These are phyloP conservation scores for Phytophthora hibernalis DNA, from an alignment of 352 stramenopile genomes.

Conservation along the genomic window DNA sequence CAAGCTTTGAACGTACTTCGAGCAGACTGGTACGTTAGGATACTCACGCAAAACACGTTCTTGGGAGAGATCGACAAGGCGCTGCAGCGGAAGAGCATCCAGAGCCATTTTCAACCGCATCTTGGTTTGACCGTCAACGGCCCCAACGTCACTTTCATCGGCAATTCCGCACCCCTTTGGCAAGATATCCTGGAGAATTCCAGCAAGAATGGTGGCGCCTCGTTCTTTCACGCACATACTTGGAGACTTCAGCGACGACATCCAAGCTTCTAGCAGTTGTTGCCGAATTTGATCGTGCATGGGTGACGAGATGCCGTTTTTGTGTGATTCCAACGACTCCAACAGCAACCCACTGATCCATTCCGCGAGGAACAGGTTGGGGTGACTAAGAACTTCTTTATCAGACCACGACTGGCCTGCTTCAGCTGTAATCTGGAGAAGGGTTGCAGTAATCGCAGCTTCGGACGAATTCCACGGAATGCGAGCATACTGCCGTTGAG, in stretches of 20 bases:
- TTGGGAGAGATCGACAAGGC: constrained; percentile 75
- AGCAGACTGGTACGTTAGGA: constrained; percentile 76
- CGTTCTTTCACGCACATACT: constrained; percentile 90
- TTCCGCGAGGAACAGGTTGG: constrained; percentile 87
- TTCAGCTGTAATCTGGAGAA: constrained; percentile 78
- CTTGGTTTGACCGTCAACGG: constrained; percentile 39
- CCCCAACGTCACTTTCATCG: constrained; percentile 16
- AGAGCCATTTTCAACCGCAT: constrained; percentile 48
- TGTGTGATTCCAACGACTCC: constrained; percentile 56
- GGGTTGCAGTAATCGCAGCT: constrained; percentile 68
- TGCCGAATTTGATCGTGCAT: constrained; percentile 66
- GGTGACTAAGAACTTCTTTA: constrained; percentile 80
- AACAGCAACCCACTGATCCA: constrained; percentile 86
- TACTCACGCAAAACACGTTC: constrained; percentile 85
- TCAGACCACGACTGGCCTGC: constrained; percentile 81
- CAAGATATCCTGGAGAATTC: constrained; percentile 84
- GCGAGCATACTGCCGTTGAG: constrained; percentile 78
- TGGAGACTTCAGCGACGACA: constrained; percentile 82
- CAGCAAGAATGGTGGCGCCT: constrained; percentile 75
- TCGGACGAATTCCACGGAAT: constrained; percentile 87
- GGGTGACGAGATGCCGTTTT: constrained; percentile 45
- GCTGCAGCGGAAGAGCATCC: constrained; percentile 62
- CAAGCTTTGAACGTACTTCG: constrained; percentile 87
- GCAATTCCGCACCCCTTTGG: constrained; percentile 39
- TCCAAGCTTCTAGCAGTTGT: constrained; percentile 81